Percentiles rank a stretch among this genome's conserved stretches.
phyloP scores from a whole-genome alignment of 192 early-diverging fungal genomes.

The Cladochytrium replicatum region DNA sequence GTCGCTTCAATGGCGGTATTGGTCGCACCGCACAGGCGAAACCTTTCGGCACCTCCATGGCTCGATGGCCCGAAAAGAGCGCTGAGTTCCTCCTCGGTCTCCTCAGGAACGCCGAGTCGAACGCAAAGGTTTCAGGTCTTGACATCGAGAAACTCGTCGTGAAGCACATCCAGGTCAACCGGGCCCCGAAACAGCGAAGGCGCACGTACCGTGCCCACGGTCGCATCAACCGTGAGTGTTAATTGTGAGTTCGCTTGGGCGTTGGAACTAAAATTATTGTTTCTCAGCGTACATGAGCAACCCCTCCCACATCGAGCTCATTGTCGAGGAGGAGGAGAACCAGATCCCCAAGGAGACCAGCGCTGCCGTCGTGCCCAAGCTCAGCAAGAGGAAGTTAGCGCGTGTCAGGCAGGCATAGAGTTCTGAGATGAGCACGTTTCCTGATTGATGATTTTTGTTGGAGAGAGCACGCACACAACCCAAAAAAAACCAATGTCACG shows the following conservation, averaged over 20 bases:
- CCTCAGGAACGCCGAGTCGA: slow-evolving; percentile 94
- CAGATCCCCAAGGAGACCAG: slow-evolving; percentile 57
- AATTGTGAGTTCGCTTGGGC: background rate
- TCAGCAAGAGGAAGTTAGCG: slow-evolving; percentile 26
- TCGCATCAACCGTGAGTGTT: slow-evolving; percentile 66
- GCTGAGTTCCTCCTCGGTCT: slow-evolving; percentile 86
- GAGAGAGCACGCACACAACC: too few species aligned
- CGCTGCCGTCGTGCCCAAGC: slow-evolving; percentile 23
- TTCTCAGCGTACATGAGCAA: slow-evolving; percentile 74
- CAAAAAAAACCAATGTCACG: too few species aligned
- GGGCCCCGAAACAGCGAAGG: slow-evolving; percentile 93
- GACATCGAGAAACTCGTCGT: slow-evolving; percentile 79
- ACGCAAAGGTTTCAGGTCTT: slow-evolving; percentile 92
- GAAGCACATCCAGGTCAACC: slow-evolving; percentile 95
- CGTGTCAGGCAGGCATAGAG: too few species aligned
- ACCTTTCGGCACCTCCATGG: slow-evolving; percentile 77
- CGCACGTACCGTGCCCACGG: slow-evolving; percentile 98
- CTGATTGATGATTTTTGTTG: too few species aligned
- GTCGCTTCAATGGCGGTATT: slow-evolving; percentile 92
- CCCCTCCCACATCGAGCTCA: slow-evolving; percentile 96
- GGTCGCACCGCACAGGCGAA: slow-evolving; percentile 97
- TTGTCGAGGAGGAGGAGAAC: slow-evolving; percentile 81
- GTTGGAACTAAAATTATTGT: background rate
- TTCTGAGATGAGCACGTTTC: too few species aligned
- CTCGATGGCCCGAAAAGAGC: slow-evolving; percentile 97